Evolutionary conservation across 495 filamentous ascomycete species (phyloP), one percentile per base, ranked within the genome.

Genomic region (Penicillium alfredii): DNA sequence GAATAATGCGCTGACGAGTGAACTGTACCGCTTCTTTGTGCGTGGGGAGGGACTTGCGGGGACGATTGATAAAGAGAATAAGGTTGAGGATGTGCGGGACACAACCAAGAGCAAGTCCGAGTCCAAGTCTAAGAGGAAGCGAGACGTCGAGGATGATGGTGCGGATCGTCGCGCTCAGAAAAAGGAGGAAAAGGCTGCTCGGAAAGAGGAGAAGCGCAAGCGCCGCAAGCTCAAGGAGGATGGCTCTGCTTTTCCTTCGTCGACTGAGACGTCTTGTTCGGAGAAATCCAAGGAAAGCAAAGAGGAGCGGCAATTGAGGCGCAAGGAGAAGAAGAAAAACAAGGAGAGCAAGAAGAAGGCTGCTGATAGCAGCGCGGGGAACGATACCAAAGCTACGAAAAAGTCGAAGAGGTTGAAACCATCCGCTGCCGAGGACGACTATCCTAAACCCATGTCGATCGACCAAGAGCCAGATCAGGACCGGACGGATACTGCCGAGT

Each of bases 1-100:
- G 42, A 43, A 44, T 23, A 71, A 72, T 49, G 56, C 61, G 36
- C 45, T 66, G 41, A 64, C 57, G 20, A 68, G 74, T 20, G 83
- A 86, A 17, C 66, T 95, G 4, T 95, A 95, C 58, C 75, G 80
- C 10, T 78, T 73, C 38, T 95, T 95, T 55, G 85, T 94, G 8
- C 71, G 72, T 38, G 88, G 88, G 11, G 77, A 84, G 38, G 61
- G 71, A 23, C 60, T 94, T 35, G 63, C 64, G n/a, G 88, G 88
- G 8, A 88, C 84, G 4, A 52, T 82, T 15, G 49, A 16, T 6
- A 10, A n/a, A 11, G 24, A 30, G 13, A 22, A 42, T 10, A 26
- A 6, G 28, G 17, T 24, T 11, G 30, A 30, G 26, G 6, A 42
- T 28, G n/a, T 32, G 25, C 32, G 49, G 36, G 23, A 51, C 35